Evolutionary conservation across 192 early-diverging fungal species (phyloP).

Genomic region (Oehlia diaphana): DNA sequence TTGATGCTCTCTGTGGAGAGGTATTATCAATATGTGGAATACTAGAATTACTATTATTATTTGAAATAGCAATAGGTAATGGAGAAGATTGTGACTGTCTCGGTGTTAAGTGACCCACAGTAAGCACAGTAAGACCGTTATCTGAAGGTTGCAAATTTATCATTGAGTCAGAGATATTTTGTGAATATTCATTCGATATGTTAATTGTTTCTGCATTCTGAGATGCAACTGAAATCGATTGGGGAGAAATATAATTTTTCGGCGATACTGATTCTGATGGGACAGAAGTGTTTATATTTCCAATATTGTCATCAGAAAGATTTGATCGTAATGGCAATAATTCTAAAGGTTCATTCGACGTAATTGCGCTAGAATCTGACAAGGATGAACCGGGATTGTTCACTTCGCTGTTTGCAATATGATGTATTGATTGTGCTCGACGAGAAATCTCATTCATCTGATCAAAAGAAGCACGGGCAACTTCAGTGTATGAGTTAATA

Average conservation of each 20-base stretch:
- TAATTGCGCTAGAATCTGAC: neutral
- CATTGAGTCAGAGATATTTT: neutral
- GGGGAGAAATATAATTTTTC: neutral
- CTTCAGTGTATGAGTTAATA: slow-evolving; percentile 36
- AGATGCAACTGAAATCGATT: neutral
- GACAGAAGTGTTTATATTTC: neutral
- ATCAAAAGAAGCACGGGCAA: slow-evolving; percentile 26
- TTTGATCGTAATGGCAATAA: neutral
- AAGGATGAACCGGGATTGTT: neutral
- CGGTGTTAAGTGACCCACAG: slow-evolving; percentile 33
- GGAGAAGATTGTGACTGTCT: slow-evolving; percentile 13
- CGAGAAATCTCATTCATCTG: slow-evolving; percentile 36
- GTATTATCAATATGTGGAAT: neutral
- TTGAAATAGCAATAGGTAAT: neutral
- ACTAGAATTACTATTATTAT: neutral
- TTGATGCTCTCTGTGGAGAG: slow-evolving; percentile 17
- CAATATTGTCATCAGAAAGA: neutral
- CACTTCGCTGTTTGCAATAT: neutral
- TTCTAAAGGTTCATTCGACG: neutral
- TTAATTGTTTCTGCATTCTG: neutral
- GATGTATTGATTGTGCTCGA: slow-evolving; percentile 22
- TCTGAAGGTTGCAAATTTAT: neutral
- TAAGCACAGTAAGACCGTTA: slow-evolving; percentile 25
- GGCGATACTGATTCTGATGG: neutral
- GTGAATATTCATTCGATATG: neutral